Evolutionary conservation across 176 grass and related monocot species (phyloP), one percentile per base, ranked within the genome.

Genomic region (Hyparrhenia diplandra): DNA sequence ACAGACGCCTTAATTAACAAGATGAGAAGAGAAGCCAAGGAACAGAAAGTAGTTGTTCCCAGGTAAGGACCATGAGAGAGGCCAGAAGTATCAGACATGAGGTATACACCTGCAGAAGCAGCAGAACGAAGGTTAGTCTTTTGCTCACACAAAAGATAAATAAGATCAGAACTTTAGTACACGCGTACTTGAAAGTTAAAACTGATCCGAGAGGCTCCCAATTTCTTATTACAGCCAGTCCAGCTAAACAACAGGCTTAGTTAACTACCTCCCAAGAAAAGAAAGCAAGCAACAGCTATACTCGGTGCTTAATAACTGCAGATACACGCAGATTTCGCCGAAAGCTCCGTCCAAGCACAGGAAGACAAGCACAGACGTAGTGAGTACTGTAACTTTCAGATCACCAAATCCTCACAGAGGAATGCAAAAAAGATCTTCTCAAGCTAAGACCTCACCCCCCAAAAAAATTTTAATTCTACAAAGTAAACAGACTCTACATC

Each of bases 41-140:
- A 92, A 58, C 92, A 92, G 47, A 92, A 73, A 20, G 84, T 87
- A 73, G 91, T 81, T 13, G 88, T 92, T 73, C 90, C 92, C 89
- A 98, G 84, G 84, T 95, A 98, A 5, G 88, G 88, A n/a, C 90
- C 88, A 29, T 89, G 84, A 67, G 92, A 95, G 70, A 94, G 88
- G 39, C 84, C 57, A 52, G 90, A 85, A 63, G 74, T 77, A 72
- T 91, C 92, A 64, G 81, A 95, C 67, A 98, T 59, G 25, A 94
- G 73, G 75, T 98, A 98, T 61, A 93, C 86, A 84, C 92, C 95
- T 98, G 90, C 67, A 85, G 30, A 28, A 35, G 36, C 67, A 92
- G 23, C 78, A 73, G 58, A 69, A 73, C 13, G 87, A 51, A 49
- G 49, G 32, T 85, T 73, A 87, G 76, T 66, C 32, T 36, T 41